Percentiles rank a stretch among this genome's conserved stretches.
Conservation (phyloP, 805 yeast species). For the Grigorovia transvaalensis region DNA sequence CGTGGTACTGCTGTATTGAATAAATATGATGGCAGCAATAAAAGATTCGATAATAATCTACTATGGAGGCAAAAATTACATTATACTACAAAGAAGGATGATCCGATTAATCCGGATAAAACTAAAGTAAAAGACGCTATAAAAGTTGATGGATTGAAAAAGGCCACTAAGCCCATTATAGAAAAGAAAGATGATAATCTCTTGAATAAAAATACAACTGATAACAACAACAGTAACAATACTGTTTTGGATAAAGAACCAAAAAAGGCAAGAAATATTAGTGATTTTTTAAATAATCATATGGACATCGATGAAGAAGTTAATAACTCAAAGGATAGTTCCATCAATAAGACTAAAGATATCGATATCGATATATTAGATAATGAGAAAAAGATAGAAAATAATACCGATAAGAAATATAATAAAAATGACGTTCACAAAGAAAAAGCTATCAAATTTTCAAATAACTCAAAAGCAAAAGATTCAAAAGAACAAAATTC, state of each 20-base stretch:
- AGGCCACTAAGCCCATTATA: background rate
- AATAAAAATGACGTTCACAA: background rate
- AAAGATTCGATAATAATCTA: constrained; percentile 1
- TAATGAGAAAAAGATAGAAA: background rate
- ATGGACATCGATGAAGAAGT: background rate
- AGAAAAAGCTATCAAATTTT: background rate
- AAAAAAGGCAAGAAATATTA: background rate
- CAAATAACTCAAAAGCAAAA: background rate
- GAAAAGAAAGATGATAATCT: background rate
- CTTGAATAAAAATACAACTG: background rate
- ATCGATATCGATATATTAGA: background rate
- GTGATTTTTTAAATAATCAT: background rate
- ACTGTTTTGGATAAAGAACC: background rate
- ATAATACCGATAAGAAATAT: background rate
- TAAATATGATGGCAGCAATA: background rate
- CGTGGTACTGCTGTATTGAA: no score
- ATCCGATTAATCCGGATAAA: background rate
- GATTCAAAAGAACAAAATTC: background rate
- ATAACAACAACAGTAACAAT: background rate
- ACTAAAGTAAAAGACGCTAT: background rate
- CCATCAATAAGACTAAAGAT: background rate
- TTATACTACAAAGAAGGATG: background rate
- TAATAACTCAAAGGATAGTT: background rate
- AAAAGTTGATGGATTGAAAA: background rate
- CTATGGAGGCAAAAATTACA: constrained; percentile 1